Evolutionary conservation across 1,139 yeast genomes (phyloP).

Genomic region (Magnusiomyces clavatus): DNA sequence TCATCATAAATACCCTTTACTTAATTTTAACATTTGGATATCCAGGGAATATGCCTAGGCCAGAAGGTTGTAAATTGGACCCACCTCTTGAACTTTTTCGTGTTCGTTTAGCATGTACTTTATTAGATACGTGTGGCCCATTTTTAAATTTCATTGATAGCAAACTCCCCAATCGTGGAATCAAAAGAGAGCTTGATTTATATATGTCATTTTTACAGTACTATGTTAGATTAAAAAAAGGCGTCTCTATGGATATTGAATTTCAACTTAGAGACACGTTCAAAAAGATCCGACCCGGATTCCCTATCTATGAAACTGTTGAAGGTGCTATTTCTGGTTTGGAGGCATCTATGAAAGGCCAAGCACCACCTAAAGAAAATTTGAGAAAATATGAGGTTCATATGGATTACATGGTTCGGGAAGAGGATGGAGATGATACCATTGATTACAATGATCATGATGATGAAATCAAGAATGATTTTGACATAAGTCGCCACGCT

Average conservation of each 20-base stretch:
- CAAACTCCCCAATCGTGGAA: constrained; percentile 14
- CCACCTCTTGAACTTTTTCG: constrained; percentile 65
- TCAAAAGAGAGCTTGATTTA: constrained; percentile 33
- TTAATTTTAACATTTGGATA: constrained; percentile 62
- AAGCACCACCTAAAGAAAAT: constrained; percentile 9
- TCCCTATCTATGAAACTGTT: constrained; percentile 36
- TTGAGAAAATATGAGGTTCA: constrained; percentile 14
- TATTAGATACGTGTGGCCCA: constrained; percentile 29
- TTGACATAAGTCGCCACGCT: constrained; percentile 15
- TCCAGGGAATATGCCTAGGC: constrained; percentile 53
- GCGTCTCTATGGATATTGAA: constrained; percentile 60
- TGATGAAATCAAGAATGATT: constrained; percentile 5
- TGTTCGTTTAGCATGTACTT: constrained; percentile 45
- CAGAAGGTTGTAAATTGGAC: constrained; percentile 44
- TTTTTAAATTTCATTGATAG: constrained; percentile 15
- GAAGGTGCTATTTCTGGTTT: constrained; percentile 26
- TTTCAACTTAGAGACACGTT: constrained; percentile 45
- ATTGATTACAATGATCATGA: constrained; percentile 10
- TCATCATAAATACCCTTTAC: constrained; percentile 49
- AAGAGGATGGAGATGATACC: constrained; percentile 19
- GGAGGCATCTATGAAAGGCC: constrained; percentile 18
- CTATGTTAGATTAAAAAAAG: constrained; percentile 57
- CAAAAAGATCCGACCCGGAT: constrained; percentile 28
- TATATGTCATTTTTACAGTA: constrained; percentile 64
- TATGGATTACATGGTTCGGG: constrained; percentile 18